Percentiles rank a stretch among this genome's conserved stretches.
phyloP scores from a whole-genome alignment of 306 rosid genomes.

The Cicer chorassanicum region DNA sequence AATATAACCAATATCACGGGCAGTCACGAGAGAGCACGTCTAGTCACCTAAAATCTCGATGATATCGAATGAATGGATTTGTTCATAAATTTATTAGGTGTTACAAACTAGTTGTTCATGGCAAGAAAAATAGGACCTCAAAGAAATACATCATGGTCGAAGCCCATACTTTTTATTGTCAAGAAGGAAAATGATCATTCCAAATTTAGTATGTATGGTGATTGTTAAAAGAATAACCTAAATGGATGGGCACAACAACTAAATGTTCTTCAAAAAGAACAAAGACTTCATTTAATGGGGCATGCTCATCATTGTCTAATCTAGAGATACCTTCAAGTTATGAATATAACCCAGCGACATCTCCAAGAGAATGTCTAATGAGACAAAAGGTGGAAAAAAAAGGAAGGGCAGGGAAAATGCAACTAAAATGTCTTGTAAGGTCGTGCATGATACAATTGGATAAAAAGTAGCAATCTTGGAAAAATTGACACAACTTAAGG shows the following conservation, averaged over 20 bases:
- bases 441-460: neutral
- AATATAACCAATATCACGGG: no score
- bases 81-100: no score
- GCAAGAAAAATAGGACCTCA: no score
- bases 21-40: no score
- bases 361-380: neutral
- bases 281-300: neutral
- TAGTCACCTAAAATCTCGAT: no score
- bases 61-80: no score
- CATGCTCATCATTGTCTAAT: neutral
- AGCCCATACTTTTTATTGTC: no score
- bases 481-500: neutral
- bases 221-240: no score
- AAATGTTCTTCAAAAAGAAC: neutral
- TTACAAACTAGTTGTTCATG: no score
- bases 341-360: neutral
- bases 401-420: neutral
- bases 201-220: no score
- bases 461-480: neutral
- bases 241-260: neutral
- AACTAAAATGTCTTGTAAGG: neutral
- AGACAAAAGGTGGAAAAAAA: neutral
- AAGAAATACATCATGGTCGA: no score
- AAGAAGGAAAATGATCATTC: no score
- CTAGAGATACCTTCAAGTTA: neutral